phyloP scores from a whole-genome alignment of 2,329 filamentous ascomycete genomes.

The Arthrobotrys sphaeroides region DNA sequence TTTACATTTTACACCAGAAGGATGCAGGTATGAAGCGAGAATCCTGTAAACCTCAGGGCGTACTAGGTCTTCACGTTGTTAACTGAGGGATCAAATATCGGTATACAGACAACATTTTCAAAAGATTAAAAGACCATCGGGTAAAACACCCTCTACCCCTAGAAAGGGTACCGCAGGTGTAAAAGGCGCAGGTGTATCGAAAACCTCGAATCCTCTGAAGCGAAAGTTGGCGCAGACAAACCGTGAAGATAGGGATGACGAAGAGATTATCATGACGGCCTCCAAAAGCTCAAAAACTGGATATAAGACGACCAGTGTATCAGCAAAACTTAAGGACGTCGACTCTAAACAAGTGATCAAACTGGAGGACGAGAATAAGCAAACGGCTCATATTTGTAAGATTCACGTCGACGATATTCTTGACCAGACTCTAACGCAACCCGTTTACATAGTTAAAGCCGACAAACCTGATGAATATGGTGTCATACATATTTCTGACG shows the following conservation, averaged over 20 bases:
- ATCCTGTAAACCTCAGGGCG: neutral
- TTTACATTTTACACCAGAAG: conserved; percentile 54
- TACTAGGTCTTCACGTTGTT: neutral
- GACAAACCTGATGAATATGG: conserved; percentile 49
- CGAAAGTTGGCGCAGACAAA: conserved; percentile 28
- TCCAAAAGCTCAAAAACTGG: conserved; percentile 30
- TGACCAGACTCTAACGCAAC: neutral
- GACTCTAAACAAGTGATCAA: conserved; percentile 6
- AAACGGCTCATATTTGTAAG: conserved; percentile 25
- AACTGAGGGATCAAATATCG: neutral
- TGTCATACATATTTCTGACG: conserved; percentile 54
- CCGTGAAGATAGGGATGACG: conserved; percentile 27
- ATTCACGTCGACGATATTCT: neutral
- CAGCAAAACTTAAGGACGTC: too few species aligned
- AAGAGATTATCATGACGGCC: conserved; percentile 34
- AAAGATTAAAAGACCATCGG: conserved; percentile 54
- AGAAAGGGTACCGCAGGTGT: conserved; percentile 16
- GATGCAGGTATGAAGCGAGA: conserved; percentile 46
- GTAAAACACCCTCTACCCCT: conserved; percentile 13
- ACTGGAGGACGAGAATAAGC: neutral
- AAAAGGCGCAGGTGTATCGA: conserved; percentile 22
- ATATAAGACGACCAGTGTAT: neutral
- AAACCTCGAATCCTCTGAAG: conserved; percentile 18
- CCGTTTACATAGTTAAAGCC: conserved; percentile 28
- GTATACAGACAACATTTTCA: conserved; percentile 55